phyloP scores from a whole-genome alignment of 768 basidiomycete species.

The Lactifluus rugatus region DNA sequence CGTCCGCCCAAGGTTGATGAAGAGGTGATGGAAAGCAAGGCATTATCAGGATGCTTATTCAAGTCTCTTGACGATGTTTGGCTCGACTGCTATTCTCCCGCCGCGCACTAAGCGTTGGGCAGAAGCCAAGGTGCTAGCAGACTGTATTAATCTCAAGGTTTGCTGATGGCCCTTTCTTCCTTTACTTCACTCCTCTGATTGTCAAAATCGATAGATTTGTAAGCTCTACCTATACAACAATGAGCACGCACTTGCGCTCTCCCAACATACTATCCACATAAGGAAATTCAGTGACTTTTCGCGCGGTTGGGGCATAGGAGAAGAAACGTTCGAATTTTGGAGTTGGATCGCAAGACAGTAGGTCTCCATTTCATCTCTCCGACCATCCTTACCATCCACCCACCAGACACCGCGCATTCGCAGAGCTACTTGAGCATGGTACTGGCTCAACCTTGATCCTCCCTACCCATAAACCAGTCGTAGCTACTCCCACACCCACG shows the following conservation, averaged over 20 bases:
- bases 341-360: conserved; percentile 92
- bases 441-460: conserved; percentile 51
- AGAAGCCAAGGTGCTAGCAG: conserved; percentile 93
- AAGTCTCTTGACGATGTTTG: conserved; percentile 78
- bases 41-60: conserved; percentile 94
- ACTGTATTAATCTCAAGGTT: conserved; percentile 88
- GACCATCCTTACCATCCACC: not conserved
- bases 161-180: conserved; percentile 3
- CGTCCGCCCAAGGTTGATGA: conserved; percentile 6
- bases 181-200: not conserved
- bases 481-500: conserved; percentile 23
- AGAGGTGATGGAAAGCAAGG: conserved; percentile 32
- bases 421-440: conserved; percentile 84
- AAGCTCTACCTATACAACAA: conserved; percentile 89
- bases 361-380: conserved; percentile 26
- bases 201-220: conserved; percentile 46
- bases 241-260: conserved; percentile 70
- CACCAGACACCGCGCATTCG: conserved; percentile 74
- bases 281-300: conserved; percentile 80
- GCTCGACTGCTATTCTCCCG: conserved; percentile 73
- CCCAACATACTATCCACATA: conserved; percentile 79
- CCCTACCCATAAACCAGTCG: conserved; percentile 44
- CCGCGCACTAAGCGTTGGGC: conserved; percentile 97
- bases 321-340: conserved; percentile 96
- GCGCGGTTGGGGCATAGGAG: conserved; percentile 89